Percentiles rank a stretch among this genome's conserved stretches.
Conservation (phyloP, 306 rosid species). For the Malus asiatica region DNA sequence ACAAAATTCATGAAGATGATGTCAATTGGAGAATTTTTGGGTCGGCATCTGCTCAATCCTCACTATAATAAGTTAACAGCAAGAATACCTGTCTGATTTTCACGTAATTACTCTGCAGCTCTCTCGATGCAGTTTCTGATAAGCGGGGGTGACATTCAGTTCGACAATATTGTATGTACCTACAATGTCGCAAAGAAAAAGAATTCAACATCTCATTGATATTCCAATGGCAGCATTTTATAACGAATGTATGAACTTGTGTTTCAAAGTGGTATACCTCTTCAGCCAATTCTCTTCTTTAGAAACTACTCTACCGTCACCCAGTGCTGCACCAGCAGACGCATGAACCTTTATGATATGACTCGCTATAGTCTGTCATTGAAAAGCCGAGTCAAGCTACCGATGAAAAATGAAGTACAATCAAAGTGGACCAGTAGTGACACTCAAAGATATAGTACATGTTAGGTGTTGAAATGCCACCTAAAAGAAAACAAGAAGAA, state of each 20-base stretch:
- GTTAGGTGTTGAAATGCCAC: background rate
- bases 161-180: constrained; percentile 90
- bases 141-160: constrained; percentile 70
- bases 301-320: constrained; percentile 42
- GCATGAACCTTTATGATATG: constrained; percentile 89
- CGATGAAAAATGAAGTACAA: background rate
- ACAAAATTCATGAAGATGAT: constrained; percentile 5
- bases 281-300: constrained; percentile 94
- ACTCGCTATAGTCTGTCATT: constrained; percentile 74
- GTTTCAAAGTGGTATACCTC: constrained; percentile 42
- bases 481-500: background rate
- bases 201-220: constrained; percentile 15
- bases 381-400: constrained; percentile 9
- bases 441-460: background rate
- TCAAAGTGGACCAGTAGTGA: background rate
- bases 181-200: constrained; percentile 28
- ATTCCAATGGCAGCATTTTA: constrained; percentile 5
- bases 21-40: background rate
- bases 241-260: constrained; percentile 1
- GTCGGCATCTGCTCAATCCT: background rate
- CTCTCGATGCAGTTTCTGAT: constrained; percentile 65
- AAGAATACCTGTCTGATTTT: constrained; percentile 90
- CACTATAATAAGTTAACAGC: background rate
- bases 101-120: constrained; percentile 73
- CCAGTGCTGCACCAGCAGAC: constrained; percentile 49